These are phyloP conservation scores for Venustampulla echinocandica DNA, from an alignment of 495 filamentous ascomycete genomes.

Conservation along the genomic window DNA sequence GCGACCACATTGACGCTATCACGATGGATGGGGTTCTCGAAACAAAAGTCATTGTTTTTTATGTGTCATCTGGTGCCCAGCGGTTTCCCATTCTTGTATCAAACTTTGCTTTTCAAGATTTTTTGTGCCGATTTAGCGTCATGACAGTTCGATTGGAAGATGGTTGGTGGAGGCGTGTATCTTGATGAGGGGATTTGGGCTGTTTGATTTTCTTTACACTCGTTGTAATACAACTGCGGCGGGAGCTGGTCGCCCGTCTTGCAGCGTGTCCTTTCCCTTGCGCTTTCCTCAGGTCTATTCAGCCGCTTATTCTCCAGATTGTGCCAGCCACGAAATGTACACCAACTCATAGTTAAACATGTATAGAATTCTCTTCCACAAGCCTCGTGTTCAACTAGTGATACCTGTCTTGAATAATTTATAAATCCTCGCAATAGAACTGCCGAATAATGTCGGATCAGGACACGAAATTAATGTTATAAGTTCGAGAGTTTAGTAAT, in stretches of 20 bases:
- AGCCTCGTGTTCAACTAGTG: no score
- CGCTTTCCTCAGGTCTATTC: constrained; percentile 6
- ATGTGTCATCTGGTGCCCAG: constrained; percentile 1
- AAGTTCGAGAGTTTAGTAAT: no score
- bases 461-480: no score
- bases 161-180: constrained; percentile 11
- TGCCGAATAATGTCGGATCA: no score
- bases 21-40: constrained; percentile 16
- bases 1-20: constrained; percentile 17
- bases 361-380: background rate
- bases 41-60: constrained; percentile 22
- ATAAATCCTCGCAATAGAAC: no score
- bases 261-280: constrained; percentile 20
- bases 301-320: constrained; percentile 21
- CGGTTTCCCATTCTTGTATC: constrained; percentile 21
- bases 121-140: constrained; percentile 23
- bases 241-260: constrained; percentile 30
- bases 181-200: constrained; percentile 11
- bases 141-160: constrained; percentile 16
- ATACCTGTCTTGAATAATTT: no score
- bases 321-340: constrained; percentile 33
- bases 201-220: constrained; percentile 38
- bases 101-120: constrained; percentile 15
- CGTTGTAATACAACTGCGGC: constrained; percentile 44
- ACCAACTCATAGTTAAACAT: constrained; percentile 22